These are phyloP conservation scores for Lenzites betulinus DNA, from an alignment of 768 basidiomycete genomes.

Conservation along the genomic window DNA sequence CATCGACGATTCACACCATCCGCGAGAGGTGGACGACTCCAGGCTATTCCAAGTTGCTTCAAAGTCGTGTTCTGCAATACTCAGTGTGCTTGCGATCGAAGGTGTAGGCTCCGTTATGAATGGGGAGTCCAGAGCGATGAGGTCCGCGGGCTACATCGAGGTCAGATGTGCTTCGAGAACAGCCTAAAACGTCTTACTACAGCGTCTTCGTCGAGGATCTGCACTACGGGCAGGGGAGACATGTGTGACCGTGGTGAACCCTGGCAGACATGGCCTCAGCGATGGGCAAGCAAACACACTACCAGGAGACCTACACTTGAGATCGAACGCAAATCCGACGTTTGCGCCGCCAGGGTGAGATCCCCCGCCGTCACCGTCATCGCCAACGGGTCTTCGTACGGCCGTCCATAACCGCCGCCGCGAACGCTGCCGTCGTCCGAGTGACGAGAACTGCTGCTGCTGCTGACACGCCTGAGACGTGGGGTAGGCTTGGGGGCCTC, in stretches of 20 bases:
- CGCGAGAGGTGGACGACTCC: conserved; percentile 46
- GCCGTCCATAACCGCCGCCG: conserved; percentile 28
- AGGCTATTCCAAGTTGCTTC: conserved; percentile 57
- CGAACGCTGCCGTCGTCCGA: conserved; percentile 40
- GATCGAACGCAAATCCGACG: conserved; percentile 34
- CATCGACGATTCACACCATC: conserved; percentile 67
- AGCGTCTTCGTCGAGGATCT: conserved; percentile 23
- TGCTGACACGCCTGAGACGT: conserved; percentile 42
- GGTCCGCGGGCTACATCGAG: conserved; percentile 46
- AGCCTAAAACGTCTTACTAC: conserved; percentile 1
- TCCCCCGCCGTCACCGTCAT: conserved; percentile 46
- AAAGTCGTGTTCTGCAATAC: conserved; percentile 45
- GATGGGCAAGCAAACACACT: background rate
- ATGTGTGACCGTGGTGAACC: conserved; percentile 10
- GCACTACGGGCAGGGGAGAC: conserved; percentile 18
- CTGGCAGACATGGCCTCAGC: conserved; percentile 7
- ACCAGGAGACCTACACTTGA: conserved; percentile 21
- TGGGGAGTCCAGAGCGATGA: conserved; percentile 76
- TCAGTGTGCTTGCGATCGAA: conserved; percentile 8
- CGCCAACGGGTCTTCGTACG: conserved; percentile 26
- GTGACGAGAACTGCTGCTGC: conserved; percentile 41
- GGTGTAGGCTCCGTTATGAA: conserved; percentile 51
- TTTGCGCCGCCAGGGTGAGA: conserved; percentile 43
- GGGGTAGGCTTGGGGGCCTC: conserved; percentile 56
- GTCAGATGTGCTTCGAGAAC: too few species aligned